Evolutionary conservation across 192 early-diverging fungal genomes (phyloP).

Genomic region (Podila minutissima): DNA sequence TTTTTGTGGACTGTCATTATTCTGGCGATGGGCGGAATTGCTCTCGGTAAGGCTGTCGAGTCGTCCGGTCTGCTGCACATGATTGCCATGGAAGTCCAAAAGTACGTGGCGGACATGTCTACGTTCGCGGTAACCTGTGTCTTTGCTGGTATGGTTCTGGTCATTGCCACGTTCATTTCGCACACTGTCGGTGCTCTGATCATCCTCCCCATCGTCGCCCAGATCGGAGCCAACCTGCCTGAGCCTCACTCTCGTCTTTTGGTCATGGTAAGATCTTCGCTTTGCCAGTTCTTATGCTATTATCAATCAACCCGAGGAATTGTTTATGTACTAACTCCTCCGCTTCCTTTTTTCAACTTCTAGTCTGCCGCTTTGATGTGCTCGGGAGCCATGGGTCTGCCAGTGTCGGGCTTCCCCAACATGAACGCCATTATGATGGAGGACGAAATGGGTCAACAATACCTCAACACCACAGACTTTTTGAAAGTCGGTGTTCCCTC

Average conservation of each 20-base stretch:
- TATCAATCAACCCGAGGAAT: background rate
- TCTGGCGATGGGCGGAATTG: conserved; percentile 95
- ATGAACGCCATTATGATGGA: conserved; percentile 97
- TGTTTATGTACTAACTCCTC: background rate
- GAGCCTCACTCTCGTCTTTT: conserved; percentile 65
- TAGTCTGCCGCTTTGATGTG: conserved; percentile 81
- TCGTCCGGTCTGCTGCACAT: conserved; percentile 84
- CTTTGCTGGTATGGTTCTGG: conserved; percentile 81
- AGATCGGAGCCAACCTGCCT: conserved; percentile 83
- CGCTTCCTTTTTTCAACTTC: conserved; percentile 1
- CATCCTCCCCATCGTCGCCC: conserved; percentile 92
- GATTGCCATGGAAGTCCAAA: conserved; percentile 78
- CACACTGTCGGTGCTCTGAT: conserved; percentile 97
- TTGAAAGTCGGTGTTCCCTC: conserved; percentile 82
- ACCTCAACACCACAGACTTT: conserved; percentile 86
- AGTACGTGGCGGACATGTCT: conserved; percentile 69
- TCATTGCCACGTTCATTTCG: conserved; percentile 92
- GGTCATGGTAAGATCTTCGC: conserved; percentile 34
- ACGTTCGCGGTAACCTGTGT: conserved; percentile 78
- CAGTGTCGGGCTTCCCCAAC: conserved; percentile 96
- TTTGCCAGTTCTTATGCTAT: background rate
- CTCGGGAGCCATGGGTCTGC: conserved; percentile 90
- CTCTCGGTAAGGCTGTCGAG: conserved; percentile 92
- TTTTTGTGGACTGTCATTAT: conserved; percentile 93
- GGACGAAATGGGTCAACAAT: conserved; percentile 86